These are phyloP conservation scores for Calonectria pteridis DNA, from an alignment of 2,329 filamentous ascomycete genomes.

Conservation along the genomic window DNA sequence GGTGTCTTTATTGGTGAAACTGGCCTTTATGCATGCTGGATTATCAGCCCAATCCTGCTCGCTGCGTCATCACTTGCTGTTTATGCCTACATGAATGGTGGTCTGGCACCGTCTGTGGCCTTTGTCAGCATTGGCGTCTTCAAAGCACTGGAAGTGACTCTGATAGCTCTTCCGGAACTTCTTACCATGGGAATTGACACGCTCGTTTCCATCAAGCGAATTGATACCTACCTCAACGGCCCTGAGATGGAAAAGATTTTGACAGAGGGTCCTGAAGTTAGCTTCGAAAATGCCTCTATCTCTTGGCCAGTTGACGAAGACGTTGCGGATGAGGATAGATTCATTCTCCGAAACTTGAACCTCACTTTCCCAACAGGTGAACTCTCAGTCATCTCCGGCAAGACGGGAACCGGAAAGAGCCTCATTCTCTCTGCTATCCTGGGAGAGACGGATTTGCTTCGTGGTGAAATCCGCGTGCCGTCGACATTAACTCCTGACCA, in stretches of 20 bases:
- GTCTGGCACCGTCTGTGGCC: slow-evolving; percentile 77
- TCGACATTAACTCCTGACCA: slow-evolving; percentile 62
- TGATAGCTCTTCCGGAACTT: slow-evolving; percentile 79
- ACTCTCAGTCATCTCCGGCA: slow-evolving; percentile 80
- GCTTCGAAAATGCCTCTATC: slow-evolving; percentile 76
- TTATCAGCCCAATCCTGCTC: slow-evolving; percentile 79
- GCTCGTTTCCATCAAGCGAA: slow-evolving; percentile 77
- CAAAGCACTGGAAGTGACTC: slow-evolving; percentile 76
- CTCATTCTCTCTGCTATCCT: slow-evolving; percentile 79
- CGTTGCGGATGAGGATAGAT: slow-evolving; percentile 68
- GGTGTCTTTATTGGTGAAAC: slow-evolving; percentile 74
- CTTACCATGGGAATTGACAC: slow-evolving; percentile 79
- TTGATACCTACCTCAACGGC: slow-evolving; percentile 77
- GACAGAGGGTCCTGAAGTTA: slow-evolving; percentile 68
- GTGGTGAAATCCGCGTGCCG: slow-evolving; percentile 71
- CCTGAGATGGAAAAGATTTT: slow-evolving; percentile 72
- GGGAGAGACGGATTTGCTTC: slow-evolving; percentile 79
- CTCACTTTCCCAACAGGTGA: slow-evolving; percentile 76
- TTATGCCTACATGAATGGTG: slow-evolving; percentile 74
- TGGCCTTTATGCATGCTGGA: slow-evolving; percentile 75
- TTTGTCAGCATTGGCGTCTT: slow-evolving; percentile 85
- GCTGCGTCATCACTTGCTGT: slow-evolving; percentile 77
- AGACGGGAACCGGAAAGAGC: slow-evolving; percentile 84
- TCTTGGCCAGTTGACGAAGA: slow-evolving; percentile 80
- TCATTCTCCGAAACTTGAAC: slow-evolving; percentile 74